A percentile compares a stretch with the other conserved stretches of the same genome.
Evolutionary conservation across 2,329 filamentous ascomycete species (phyloP).

Genomic region (Ilyonectria mors-panacis): DNA sequence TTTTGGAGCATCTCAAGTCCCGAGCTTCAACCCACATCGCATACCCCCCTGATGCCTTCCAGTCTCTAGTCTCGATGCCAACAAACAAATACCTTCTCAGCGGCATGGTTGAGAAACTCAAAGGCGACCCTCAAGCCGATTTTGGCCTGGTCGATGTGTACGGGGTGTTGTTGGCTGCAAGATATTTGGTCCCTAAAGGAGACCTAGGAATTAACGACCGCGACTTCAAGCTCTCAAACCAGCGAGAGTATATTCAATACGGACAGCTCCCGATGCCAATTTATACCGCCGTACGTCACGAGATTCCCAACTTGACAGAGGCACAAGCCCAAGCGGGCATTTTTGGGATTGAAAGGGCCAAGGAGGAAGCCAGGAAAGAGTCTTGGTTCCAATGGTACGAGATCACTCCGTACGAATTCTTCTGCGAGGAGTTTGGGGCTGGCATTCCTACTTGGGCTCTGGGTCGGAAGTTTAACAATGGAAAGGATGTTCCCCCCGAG

Average conservation of each 20-base stretch:
- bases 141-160: conserved; percentile 96
- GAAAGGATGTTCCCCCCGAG: conserved; percentile 67
- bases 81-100: conserved; percentile 93
- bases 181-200: conserved; percentile 86
- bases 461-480: conserved; percentile 84
- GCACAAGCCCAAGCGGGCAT: conserved; percentile 42
- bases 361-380: conserved; percentile 72
- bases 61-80: conserved; percentile 86
- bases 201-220: conserved; percentile 80
- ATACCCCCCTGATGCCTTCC: conserved; percentile 87
- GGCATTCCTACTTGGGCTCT: conserved; percentile 97
- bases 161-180: conserved; percentile 85
- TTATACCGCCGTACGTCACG: conserved; percentile 94
- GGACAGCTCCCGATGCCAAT: conserved; percentile 92
- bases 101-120: conserved; percentile 92
- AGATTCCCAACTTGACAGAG: conserved; percentile 80
- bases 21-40: conserved; percentile 91
- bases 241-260: conserved; percentile 80
- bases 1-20: conserved; percentile 89
- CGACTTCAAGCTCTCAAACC: conserved; percentile 94
- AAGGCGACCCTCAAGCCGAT: conserved; percentile 77
- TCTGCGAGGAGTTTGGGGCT: conserved; percentile 91
- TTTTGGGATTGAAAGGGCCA: conserved; percentile 62
- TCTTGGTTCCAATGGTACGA: conserved; percentile 99
- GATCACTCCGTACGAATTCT: conserved; percentile 94